Base-by-base conservation (phyloP, 257 asterid species). In the Euphrasia confusa region DNA sequence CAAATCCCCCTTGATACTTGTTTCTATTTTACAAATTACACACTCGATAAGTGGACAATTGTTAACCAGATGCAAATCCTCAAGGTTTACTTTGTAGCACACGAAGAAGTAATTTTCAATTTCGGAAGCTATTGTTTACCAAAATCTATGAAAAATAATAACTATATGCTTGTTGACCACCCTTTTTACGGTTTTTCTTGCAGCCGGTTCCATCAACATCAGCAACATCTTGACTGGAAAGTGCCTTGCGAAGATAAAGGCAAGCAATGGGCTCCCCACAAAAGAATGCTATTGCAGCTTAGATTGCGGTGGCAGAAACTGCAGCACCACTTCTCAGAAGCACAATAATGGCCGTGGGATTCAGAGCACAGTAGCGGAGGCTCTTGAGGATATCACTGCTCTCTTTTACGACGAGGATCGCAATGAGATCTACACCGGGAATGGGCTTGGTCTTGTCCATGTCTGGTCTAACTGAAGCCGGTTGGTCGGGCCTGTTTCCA, bases 201-300 rank as follows among this genome's bases (percentile, higher is more conserved):
- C 90, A 87, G 99, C 96, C 13, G 99, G 99, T 3, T 89, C 99
- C 2, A 93, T 93, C 70, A 89, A 89, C 57, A 81, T 93, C 74
- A 93, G 99, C 86, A 89, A 89, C 47, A 93, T 89, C 70, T 78
- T 89, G 74, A 87, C 99, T 0, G 99, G 97, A 45, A 93, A 93
- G 83, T 89, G 99, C 77, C 87, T 93, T 58, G 91, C 96, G 13
- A 89, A 93, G 81, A 89, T 93, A 55, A 93, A 82, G 80, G 96
- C 84, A 18, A 81, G 65, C 77, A 80, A 81, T 49, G 65, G 83
- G 68, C 40, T 72, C 56, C 85, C 85, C n/a, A 47, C 54, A 68
- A 74, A 72, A 4, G 86, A 78, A 27, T 83, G 91, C 78, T 50
- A 66, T 42, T 75, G 90, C 71, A 61, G 79, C 59, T 56, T 61